These are phyloP conservation scores for Rhipidocladum racemiflorum DNA, from an alignment of 176 grass and related monocot genomes.

Conservation along the genomic window DNA sequence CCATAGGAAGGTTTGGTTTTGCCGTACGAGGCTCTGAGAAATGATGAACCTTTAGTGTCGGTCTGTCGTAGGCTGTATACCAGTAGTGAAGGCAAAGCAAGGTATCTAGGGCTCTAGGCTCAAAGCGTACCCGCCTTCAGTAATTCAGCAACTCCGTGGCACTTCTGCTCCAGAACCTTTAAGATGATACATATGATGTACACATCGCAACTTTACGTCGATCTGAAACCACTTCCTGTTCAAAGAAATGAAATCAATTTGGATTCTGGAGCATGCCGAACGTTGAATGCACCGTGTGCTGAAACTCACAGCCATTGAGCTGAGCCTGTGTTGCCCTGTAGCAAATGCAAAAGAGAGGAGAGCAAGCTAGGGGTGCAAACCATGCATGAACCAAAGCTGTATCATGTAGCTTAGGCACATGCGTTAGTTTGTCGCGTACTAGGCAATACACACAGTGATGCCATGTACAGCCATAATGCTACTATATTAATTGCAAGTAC, in stretches of 20 bases:
- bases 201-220: neutral
- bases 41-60: neutral
- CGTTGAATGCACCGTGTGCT: neutral
- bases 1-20: neutral
- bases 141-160: neutral
- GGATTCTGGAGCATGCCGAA: neutral
- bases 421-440: slow-evolving; percentile 21
- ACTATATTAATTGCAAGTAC: neutral
- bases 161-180: neutral
- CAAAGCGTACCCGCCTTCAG: neutral
- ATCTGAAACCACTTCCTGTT: neutral
- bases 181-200: neutral
- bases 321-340: neutral
- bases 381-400: neutral
- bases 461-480: slow-evolving; percentile 8
- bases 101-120: neutral
- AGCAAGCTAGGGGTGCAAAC: neutral
- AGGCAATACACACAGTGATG: neutral
- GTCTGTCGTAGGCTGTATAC: neutral
- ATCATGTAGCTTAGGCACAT: neutral
- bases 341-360: neutral
- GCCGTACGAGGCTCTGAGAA: neutral
- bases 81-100: slow-evolving; percentile 10
- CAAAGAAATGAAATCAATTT: neutral
- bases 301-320: neutral